These are phyloP conservation scores for Pulveroboletus sp. DNA, from an alignment of 768 basidiomycete species.

Conservation along the genomic window DNA sequence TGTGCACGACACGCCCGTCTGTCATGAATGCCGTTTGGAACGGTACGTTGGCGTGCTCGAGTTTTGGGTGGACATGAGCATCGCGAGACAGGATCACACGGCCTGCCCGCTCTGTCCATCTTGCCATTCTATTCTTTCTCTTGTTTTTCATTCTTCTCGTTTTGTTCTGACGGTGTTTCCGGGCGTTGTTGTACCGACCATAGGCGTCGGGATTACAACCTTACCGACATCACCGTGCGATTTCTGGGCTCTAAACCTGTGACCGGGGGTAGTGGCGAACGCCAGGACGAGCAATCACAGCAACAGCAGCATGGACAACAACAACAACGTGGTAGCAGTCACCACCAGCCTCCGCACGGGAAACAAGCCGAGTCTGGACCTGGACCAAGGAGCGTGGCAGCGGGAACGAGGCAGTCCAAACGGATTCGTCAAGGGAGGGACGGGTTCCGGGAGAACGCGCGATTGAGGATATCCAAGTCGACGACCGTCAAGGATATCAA, in stretches of 20 bases:
- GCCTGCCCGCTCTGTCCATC: neutral
- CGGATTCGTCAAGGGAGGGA: constrained; percentile 60
- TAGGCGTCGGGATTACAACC: constrained; percentile 46
- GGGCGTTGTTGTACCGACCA: too few species aligned
- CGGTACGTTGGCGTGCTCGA: constrained; percentile 39
- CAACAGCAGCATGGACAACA: neutral
- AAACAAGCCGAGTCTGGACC: constrained; percentile 35
- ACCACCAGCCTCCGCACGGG: constrained; percentile 8
- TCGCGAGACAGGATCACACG: too few species aligned
- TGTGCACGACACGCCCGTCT: constrained; percentile 50
- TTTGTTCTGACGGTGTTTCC: constrained; percentile 11
- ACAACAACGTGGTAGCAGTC: too few species aligned
- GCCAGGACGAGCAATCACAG: constrained; percentile 10
- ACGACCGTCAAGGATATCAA: constrained; percentile 80
- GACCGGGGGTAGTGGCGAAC: constrained; percentile 22
- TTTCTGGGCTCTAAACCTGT: constrained; percentile 35
- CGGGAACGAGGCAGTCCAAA: constrained; percentile 60
- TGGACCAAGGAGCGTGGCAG: constrained; percentile 27
- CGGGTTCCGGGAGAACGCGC: constrained; percentile 42
- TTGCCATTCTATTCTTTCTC: neutral
- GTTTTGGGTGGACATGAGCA: neutral
- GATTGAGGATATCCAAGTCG: constrained; percentile 53
- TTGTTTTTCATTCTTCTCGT: constrained; percentile 3
- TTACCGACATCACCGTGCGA: constrained; percentile 60
- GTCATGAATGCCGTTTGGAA: constrained; percentile 55